Base-by-base conservation (phyloP, 306 rosid genomes). In the Dryas drummondii region DNA sequence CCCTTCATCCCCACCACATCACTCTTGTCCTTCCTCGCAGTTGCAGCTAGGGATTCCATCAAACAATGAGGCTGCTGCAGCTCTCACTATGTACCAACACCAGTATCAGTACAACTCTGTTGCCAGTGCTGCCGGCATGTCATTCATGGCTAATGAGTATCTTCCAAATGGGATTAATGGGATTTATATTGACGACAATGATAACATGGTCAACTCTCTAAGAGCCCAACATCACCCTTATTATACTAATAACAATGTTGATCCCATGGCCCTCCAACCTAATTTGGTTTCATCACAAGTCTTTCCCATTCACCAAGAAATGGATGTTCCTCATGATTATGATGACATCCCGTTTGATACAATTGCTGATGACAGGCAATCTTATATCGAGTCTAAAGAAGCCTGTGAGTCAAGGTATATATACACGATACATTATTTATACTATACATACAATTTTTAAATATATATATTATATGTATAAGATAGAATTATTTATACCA, bases 361-460 rank as follows among this genome's bases (percentile, higher is more conserved):
- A 3, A 59, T 81, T 45, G 82, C 61, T 3, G 86, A 84, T 73
- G 84, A 86, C 32, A 59, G 73, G 5, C 82, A 72, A 27, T 76
- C 81, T 4, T 76, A 40, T 27, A 57, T 78, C 4, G 83, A 83
- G 55, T 79, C 80, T 44, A 76, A 72, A 47, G 87, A 76, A 26
- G 68, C 75, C 16, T 81, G 80, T 19, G 82, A 86, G 7, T 84
- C 87, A 7, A 84, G 88, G 88, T 86, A 40, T 40, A 42, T 3
- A 10, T 13, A 54, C 22, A 22, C 22, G 22, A 22, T 22, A 32
- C 37, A 32, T 32, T 32, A 32, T 32, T 32, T 32, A 22, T 22
- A 0, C 22, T 22, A 22, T 22, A 22, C 22, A 0, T 22, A 22
- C 22, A 19, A 19, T 22, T 22, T 22, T n/a, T n/a, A n/a, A n/a